Base-by-base conservation (phyloP, 139 green algal genomes). In the Chlamydomonas applanata region DNA sequence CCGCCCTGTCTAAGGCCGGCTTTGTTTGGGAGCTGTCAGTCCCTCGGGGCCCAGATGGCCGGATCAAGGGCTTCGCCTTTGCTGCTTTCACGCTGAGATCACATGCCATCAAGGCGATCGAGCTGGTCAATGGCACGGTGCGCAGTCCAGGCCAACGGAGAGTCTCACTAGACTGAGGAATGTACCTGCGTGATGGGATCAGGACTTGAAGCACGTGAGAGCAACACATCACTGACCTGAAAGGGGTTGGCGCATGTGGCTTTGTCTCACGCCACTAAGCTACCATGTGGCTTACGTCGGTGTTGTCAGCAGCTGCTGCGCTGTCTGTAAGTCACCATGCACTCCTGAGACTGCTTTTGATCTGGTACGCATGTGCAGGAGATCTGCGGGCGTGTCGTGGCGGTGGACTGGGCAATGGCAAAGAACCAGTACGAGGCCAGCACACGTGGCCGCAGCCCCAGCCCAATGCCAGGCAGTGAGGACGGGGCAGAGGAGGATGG, bases 341-440 rank as follows among this genome's bases (percentile, higher is more conserved):
- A 49, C 40, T n/a, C n/a, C n/a, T n/a, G n/a, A n/a, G n/a, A n/a
- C n/a, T n/a, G n/a, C n/a, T n/a, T n/a, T n/a, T n/a, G n/a, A n/a
- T n/a, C n/a, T 64, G 19, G 13, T 64, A 20, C 22, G 56, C 22
- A 20, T 64, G 56, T 81, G 76, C 77, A 88, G 79, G 72, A 83
- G 34, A 56, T 98, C 33, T 56, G 74, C 22, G 85, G 86, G 4
- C 81, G 95, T 19, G 68, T 78, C 0, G 82, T 99, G 20, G 94
- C 90, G 5, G 93, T 94, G 30, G 95, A 99, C 74, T 98, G 93
- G 92, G 91, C 95, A 35, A 54, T 99, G 29, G 59, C 83, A 22
- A 98, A 98, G 82, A 69, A 57, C 4, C 67, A 91, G 74, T 97
- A 84, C 53, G 60, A 89, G 69, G 20, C 53, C 7, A 49, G 40